Conservation (phyloP, 1,284 basidiomycete species). For the Cutaneotrichosporon mucoides region DNA sequence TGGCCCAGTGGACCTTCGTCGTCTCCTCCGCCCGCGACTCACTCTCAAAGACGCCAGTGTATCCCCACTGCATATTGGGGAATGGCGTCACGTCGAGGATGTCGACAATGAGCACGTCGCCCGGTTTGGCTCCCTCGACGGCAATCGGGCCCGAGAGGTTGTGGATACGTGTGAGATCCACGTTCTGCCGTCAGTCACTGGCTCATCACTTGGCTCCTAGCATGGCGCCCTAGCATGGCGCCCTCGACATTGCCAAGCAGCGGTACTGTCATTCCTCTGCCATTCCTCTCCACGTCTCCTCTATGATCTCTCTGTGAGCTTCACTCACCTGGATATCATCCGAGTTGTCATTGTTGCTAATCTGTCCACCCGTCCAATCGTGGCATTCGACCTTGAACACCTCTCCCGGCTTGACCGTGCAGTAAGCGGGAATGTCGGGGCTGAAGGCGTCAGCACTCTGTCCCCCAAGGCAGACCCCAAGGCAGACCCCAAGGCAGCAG, state of each 20-base stretch:
- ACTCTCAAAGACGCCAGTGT: slow-evolving; percentile 55
- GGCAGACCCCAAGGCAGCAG: too few relatives aligned
- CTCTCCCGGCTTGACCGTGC: slow-evolving; percentile 43
- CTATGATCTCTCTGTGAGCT: too few relatives aligned
- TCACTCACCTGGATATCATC: slow-evolving; percentile 25
- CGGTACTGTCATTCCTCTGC: too few relatives aligned
- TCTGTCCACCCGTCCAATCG: slow-evolving; percentile 73
- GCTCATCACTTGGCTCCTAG: too few relatives aligned
- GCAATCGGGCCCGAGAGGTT: slow-evolving; percentile 71
- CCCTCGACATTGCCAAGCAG: too few relatives aligned
- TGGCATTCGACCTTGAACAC: slow-evolving; percentile 72
- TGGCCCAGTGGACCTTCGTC: too few relatives aligned
- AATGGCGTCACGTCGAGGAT: slow-evolving; percentile 67
- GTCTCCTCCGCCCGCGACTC: too few relatives aligned
- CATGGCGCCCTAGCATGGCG: too few relatives aligned
- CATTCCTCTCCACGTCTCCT: too few relatives aligned
- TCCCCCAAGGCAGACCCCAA: too few relatives aligned
- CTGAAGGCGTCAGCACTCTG: background rate
- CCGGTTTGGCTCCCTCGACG: slow-evolving; percentile 69
- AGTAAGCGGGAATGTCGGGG: slow-evolving; percentile 40
- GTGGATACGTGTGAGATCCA: slow-evolving; percentile 57
- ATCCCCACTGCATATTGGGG: slow-evolving; percentile 75
- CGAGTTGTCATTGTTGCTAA: slow-evolving; percentile 66
- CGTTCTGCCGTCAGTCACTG: slow-evolving; percentile 44
- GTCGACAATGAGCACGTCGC: slow-evolving; percentile 70